Percentiles rank a stretch among this genome's conserved stretches.
These are phyloP conservation scores for Ascochyta viciae-villosae DNA, from an alignment of 2,329 filamentous ascomycete species.

Conservation along the genomic window DNA sequence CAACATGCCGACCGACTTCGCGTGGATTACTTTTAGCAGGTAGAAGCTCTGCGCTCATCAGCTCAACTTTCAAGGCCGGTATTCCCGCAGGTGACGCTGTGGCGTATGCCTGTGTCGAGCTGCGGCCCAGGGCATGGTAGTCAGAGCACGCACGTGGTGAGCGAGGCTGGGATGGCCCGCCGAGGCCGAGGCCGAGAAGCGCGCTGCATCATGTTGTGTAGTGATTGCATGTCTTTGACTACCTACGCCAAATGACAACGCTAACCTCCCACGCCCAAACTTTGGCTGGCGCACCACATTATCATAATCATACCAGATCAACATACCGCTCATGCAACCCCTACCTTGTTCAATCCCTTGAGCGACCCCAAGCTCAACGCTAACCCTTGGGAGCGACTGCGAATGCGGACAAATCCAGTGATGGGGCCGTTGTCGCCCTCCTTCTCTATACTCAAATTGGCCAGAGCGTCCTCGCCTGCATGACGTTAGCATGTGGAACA, in stretches of 20 bases:
- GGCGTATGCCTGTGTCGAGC: constrained; percentile 4
- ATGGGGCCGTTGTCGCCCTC: constrained; percentile 94
- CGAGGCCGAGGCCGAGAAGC: neutral
- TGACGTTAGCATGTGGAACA: constrained; percentile 12
- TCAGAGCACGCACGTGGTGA: constrained; percentile 1
- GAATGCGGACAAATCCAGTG: constrained; percentile 96
- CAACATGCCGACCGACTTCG: too few relatives aligned
- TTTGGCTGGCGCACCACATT: constrained; percentile 11
- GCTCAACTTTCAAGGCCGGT: neutral
- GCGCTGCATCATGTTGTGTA: neutral
- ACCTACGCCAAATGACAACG: constrained; percentile 1
- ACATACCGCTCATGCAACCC: constrained; percentile 29
- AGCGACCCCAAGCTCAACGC: constrained; percentile 91
- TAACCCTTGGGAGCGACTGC: constrained; percentile 93
- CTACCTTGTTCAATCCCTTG: constrained; percentile 78
- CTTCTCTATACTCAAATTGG: constrained; percentile 97
- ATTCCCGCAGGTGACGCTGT: constrained; percentile 13
- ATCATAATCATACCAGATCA: constrained; percentile 10
- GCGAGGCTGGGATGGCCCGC: neutral
- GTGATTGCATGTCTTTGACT: constrained; percentile 6
- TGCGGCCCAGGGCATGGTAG: neutral
- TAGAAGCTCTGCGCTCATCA: too few relatives aligned
- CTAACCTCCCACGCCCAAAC: constrained; percentile 1
- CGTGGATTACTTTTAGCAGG: too few relatives aligned
- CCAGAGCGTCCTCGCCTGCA: constrained; percentile 93